These are phyloP conservation scores for Neodidymelliopsis sp. DNA, from an alignment of 2,329 filamentous ascomycete genomes.

Conservation along the genomic window DNA sequence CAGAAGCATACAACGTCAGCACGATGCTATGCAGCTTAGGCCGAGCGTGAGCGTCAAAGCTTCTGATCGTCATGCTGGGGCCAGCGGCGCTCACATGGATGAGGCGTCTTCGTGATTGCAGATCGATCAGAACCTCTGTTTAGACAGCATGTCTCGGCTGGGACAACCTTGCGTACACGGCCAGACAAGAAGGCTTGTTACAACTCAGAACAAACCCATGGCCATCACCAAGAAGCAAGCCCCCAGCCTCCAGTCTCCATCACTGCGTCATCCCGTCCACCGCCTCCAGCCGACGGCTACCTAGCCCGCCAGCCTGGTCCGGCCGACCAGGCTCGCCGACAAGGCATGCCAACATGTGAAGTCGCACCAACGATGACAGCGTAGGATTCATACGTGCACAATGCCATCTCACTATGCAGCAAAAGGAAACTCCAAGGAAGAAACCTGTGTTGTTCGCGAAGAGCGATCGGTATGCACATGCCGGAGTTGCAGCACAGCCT, in stretches of 20 bases:
- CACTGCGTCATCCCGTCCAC: slow-evolving; percentile 17
- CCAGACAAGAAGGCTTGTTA: background rate
- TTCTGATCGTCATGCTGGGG: slow-evolving; percentile 35
- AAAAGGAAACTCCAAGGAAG: slow-evolving; percentile 6
- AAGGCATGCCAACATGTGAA: slow-evolving; percentile 12
- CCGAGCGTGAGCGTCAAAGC: slow-evolving; percentile 34
- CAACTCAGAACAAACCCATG: no score
- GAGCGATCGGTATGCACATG: background rate
- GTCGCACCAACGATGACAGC: slow-evolving; percentile 17
- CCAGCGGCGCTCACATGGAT: slow-evolving; percentile 23
- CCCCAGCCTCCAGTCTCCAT: background rate
- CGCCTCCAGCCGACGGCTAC: slow-evolving; percentile 14
- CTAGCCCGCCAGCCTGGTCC: slow-evolving; percentile 12
- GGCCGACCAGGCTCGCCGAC: slow-evolving; percentile 5
- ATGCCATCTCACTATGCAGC: slow-evolving; percentile 3
- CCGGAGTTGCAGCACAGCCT: background rate
- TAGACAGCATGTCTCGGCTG: slow-evolving; percentile 4
- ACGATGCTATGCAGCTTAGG: slow-evolving; percentile 30
- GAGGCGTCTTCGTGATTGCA: slow-evolving; percentile 27
- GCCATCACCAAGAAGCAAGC: background rate
- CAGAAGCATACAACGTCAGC: slow-evolving; percentile 39
- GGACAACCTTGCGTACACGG: slow-evolving; percentile 1
- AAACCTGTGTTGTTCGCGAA: slow-evolving; percentile 6
- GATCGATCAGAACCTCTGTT: slow-evolving; percentile 25
- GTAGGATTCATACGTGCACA: slow-evolving; percentile 15